phyloP scores from a whole-genome alignment of 768 basidiomycete genomes.

The Pleurotus citrinopileatus region DNA sequence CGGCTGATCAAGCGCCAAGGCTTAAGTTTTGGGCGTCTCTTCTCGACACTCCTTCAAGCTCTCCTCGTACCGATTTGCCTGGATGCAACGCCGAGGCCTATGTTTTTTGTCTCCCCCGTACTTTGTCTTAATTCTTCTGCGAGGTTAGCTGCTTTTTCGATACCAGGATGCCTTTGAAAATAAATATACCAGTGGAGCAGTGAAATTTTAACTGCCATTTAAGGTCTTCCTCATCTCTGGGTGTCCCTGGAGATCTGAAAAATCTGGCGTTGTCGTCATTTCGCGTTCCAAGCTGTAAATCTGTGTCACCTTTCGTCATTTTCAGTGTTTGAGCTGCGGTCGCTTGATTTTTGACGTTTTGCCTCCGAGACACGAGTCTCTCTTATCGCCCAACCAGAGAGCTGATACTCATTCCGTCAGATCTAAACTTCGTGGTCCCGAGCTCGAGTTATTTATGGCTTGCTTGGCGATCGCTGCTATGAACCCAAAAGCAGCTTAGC shows the following conservation, averaged over 20 bases:
- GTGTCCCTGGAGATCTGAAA: slow-evolving; percentile 1
- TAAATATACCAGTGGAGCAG: not conserved
- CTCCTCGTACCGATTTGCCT: no score
- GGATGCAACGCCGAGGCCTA: no score
- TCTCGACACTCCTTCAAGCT: no score
- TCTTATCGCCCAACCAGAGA: slow-evolving; percentile 7
- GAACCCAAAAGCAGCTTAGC: not conserved
- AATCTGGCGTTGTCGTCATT: not conserved
- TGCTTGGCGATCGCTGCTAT: slow-evolving; percentile 2
- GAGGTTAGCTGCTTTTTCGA: no score
- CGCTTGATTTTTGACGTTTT: slow-evolving; percentile 2
- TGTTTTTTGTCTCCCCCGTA: no score
- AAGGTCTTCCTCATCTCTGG: not conserved
- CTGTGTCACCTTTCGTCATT: not conserved
- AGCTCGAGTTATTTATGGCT: slow-evolving; percentile 7
- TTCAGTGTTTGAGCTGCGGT: not conserved
- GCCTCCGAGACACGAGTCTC: not conserved
- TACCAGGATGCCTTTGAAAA: no score
- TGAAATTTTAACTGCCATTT: not conserved
- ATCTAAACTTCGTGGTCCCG: not conserved
- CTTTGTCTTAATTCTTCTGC: no score
- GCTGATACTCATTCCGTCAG: not conserved
- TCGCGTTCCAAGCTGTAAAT: slow-evolving; percentile 4
- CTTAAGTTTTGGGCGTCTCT: no score
- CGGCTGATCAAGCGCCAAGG: no score